Evolutionary conservation across 306 rosid genomes (phyloP).

Genomic region (Spatholobus suberectus): DNA sequence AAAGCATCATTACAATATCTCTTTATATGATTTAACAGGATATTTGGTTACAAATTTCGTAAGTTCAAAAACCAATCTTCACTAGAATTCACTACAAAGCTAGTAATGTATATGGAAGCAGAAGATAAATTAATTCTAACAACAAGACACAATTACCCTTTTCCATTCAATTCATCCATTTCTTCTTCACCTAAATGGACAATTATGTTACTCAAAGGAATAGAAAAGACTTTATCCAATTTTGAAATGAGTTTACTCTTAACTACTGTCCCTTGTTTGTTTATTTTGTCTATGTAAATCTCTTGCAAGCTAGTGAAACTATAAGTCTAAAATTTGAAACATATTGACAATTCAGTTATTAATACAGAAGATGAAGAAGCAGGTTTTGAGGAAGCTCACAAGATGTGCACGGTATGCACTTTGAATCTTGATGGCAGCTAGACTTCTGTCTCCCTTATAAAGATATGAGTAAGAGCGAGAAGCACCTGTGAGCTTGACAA

Average conservation of each 20-base stretch:
- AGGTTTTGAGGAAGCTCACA: slow-evolving; percentile 51
- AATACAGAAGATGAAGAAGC: not conserved
- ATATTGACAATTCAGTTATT: not conserved
- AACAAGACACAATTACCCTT: too few species aligned
- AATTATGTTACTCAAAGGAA: not conserved
- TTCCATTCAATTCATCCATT: not conserved
- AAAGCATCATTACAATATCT: not conserved
- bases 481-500: slow-evolving; percentile 67
- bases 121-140: not conserved
- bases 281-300: not conserved
- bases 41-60: not conserved
- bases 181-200: not conserved
- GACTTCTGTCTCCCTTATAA: slow-evolving; percentile 48
- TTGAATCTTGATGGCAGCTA: slow-evolving; percentile 80
- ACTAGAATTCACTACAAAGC: not conserved
- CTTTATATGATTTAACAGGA: not conserved
- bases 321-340: not conserved
- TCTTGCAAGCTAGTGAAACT: not conserved
- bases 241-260: not conserved
- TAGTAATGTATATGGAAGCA: not conserved
- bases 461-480: slow-evolving; percentile 45
- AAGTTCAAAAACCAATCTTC: not conserved
- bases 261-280: not conserved
- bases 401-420: slow-evolving; percentile 81
- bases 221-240: not conserved